Conservation (phyloP, 805 yeast species). For the Nakazawaea peltata region DNA sequence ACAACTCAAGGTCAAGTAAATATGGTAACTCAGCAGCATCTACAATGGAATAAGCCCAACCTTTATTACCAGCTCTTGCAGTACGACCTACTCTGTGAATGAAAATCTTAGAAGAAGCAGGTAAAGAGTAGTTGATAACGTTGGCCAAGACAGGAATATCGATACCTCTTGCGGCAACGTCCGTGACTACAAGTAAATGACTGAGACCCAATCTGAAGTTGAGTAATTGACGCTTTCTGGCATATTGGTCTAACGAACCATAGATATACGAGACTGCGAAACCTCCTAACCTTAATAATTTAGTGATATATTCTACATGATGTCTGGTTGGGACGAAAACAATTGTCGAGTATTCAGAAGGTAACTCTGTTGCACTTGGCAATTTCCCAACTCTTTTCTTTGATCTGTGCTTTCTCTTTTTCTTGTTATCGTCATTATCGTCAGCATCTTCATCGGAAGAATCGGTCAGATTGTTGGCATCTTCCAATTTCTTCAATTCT, state of each 20-base stretch:
- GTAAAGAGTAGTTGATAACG: slow-evolving; percentile 85
- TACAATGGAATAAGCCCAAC: slow-evolving; percentile 94
- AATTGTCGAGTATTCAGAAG: slow-evolving; percentile 81
- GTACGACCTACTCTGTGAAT: slow-evolving; percentile 98
- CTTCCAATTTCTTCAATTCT: slow-evolving; percentile 46
- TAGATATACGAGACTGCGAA: slow-evolving; percentile 83
- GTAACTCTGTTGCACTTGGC: slow-evolving; percentile 77
- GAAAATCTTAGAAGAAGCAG: slow-evolving; percentile 88
- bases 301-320: slow-evolving; percentile 87
- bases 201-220: slow-evolving; percentile 82
- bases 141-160: slow-evolving; percentile 96
- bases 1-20: slow-evolving; percentile 80
- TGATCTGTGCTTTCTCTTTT: slow-evolving; percentile 24
- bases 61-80: slow-evolving; percentile 96
- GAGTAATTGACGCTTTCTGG: slow-evolving; percentile 81
- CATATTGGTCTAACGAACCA: slow-evolving; percentile 92
- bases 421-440: slow-evolving; percentile 23
- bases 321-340: slow-evolving; percentile 95
- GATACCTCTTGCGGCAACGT: slow-evolving; percentile 98
- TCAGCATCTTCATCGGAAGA: slow-evolving; percentile 47
- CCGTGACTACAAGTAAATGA: slow-evolving; percentile 88
- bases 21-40: slow-evolving; percentile 85
- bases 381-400: slow-evolving; percentile 44
- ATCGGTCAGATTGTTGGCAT: slow-evolving; percentile 37
- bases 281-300: slow-evolving; percentile 65